phyloP scores from a whole-genome alignment of 768 basidiomycete genomes.

The Tulasnella sp. region DNA sequence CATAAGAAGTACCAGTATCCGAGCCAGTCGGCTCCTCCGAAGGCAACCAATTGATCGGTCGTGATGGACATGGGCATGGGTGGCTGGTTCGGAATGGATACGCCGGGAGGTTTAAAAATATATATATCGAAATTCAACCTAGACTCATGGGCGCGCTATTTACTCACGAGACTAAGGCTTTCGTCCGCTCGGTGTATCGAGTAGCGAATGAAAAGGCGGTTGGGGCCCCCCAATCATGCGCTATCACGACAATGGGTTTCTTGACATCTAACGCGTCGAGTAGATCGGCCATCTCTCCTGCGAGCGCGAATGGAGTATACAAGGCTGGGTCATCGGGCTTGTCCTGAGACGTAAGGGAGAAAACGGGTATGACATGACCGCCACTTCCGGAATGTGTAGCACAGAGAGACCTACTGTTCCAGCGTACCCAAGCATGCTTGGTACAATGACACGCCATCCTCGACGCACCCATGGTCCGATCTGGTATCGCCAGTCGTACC shows the following conservation, averaged over 20 bases:
- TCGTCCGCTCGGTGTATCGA: too few species aligned
- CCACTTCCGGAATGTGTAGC: too few species aligned
- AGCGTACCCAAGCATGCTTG: constrained; percentile 47
- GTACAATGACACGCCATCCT: constrained; percentile 53
- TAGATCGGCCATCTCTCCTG: constrained; percentile 52
- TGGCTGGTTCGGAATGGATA: too few species aligned
- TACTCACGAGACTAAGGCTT: too few species aligned
- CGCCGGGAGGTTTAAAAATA: too few species aligned
- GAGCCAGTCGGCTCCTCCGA: too few species aligned
- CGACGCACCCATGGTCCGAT: constrained; percentile 54
- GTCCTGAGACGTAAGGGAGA: constrained; percentile 24
- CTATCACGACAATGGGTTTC: constrained; percentile 40
- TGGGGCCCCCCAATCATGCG: constrained; percentile 73
- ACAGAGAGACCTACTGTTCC: constrained; percentile 28
- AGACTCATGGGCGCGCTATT: too few species aligned
- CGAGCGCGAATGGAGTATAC: constrained; percentile 50
- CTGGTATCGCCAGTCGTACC: constrained; percentile 59
- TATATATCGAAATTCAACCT: too few species aligned
- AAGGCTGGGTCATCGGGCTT: constrained; percentile 42
- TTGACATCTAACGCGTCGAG: constrained; percentile 40
- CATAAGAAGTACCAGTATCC: too few species aligned
- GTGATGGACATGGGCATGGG: too few species aligned
- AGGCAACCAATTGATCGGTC: too few species aligned
- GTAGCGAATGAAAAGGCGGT: constrained; percentile 49
- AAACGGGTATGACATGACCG: too few species aligned